Evolutionary conservation across 345 rosid genomes (phyloP), one percentile per base, ranked within the genome.

Genomic region (Gossypium ekmanianum): DNA sequence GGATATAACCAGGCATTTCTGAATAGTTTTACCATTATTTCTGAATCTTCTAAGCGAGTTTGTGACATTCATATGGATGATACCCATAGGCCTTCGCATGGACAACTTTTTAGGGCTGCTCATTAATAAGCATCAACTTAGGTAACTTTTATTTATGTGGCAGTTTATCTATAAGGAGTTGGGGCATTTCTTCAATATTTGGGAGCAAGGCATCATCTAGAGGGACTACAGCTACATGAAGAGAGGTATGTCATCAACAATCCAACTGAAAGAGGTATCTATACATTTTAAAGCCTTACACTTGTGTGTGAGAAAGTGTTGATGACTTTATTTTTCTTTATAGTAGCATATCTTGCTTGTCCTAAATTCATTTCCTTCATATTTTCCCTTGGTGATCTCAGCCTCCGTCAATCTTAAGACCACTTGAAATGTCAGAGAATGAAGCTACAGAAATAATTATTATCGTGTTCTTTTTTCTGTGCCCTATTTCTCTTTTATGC

Each of bases 221-320:
- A 17, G 77, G 61, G 58, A 74, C 54, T 27, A 8, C 61, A 29
- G 52, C 76, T 2, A 76, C 56, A 54, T 13, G 27, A 16, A 9
- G 71, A 78, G 45, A 69, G 43, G 24, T 39, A 29, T 44, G 52
- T 29, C 61, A 17, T 74, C 84, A 1, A 66, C 75, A 4, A 80
- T 82, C 77, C 81, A 76, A 22, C 70, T 82, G 61, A 78, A 39
- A 69, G 81, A 82, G 88, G 88, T 82, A 69, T 71, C 9, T 11
- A 17, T 14, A 27, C 5, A 27, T 22, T 47, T 45, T 9, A 6
- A 22, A 56, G 52, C 13, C 16, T 24, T 48, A 12, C 26, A 26
- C 43, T 27, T 13, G 14, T 68, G 17, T 27, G 68, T 64, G 55
- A 45, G 41, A 68, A 41, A 47, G 2, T 2, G 18, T 18, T 13